phyloP scores from a whole-genome alignment of 164 flowering plant species.

The Tetrastigma voinierianum region DNA sequence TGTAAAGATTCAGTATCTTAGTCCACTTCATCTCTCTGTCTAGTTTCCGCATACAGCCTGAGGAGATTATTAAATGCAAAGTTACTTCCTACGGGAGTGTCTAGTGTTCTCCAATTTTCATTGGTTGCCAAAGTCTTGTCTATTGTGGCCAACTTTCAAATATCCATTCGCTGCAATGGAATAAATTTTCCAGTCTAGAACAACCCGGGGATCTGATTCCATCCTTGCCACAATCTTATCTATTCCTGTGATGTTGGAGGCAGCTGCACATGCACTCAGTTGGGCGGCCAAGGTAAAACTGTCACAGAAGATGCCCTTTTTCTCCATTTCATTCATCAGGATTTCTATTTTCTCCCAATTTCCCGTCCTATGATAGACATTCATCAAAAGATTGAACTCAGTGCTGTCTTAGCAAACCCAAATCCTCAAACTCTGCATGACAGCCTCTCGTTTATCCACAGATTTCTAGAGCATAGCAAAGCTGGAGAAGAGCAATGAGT shows the following conservation, averaged over 20 bases:
- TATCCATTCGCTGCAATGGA: slow-evolving; percentile 38
- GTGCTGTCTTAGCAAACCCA: slow-evolving; percentile 1
- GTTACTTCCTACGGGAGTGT: neutral
- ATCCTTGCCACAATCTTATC: slow-evolving; percentile 31
- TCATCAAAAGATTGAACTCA: slow-evolving; percentile 25
- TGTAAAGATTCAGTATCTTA: slow-evolving; percentile 37
- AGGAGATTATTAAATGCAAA: slow-evolving; percentile 26
- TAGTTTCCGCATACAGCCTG: slow-evolving; percentile 31
- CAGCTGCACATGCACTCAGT: slow-evolving; percentile 33
- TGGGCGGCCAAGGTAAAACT: slow-evolving; percentile 23
- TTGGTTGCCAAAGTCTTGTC: slow-evolving; percentile 30
- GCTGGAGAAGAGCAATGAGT: slow-evolving; percentile 32
- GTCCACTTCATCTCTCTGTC: slow-evolving; percentile 34
- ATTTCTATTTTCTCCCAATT: slow-evolving; percentile 38
- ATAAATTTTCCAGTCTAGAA: slow-evolving; percentile 33
- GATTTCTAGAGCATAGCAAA: slow-evolving; percentile 22
- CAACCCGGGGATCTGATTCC: slow-evolving; percentile 26
- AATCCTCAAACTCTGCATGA: slow-evolving; percentile 22
- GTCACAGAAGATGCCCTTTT: slow-evolving; percentile 31
- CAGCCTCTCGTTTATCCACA: slow-evolving; percentile 33
- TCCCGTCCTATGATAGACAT: slow-evolving; percentile 27
- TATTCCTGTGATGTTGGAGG: slow-evolving; percentile 36
- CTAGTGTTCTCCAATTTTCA: slow-evolving; percentile 22
- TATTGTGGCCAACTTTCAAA: slow-evolving; percentile 32
- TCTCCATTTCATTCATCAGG: slow-evolving; percentile 55